Evolutionary conservation across 2,329 filamentous ascomycete species (phyloP).

Genomic region (Xylariaceae sp.): DNA sequence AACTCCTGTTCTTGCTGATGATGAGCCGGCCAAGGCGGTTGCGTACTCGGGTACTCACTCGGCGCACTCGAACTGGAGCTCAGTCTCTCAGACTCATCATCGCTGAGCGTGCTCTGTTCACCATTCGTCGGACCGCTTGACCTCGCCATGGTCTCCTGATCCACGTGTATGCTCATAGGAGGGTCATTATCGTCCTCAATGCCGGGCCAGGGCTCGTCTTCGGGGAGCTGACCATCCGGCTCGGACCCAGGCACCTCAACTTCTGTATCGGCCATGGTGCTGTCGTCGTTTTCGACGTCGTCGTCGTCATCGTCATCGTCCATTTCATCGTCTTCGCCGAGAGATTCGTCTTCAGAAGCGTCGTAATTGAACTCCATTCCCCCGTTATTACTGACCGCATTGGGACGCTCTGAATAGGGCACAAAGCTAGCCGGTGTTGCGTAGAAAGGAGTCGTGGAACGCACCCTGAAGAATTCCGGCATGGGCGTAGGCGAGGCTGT

Average conservation of each 20-base stretch:
- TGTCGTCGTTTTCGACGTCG: constrained; percentile 27
- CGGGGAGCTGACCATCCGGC: constrained; percentile 32
- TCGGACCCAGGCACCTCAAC: constrained; percentile 26
- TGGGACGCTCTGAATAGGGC: constrained; percentile 34
- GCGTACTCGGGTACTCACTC: constrained; percentile 30
- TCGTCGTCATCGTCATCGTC: constrained; percentile 31
- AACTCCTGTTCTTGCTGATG: constrained; percentile 19
- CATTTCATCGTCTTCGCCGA: constrained; percentile 18
- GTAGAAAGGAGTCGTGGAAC: constrained; percentile 57
- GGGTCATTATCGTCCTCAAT: constrained; percentile 56
- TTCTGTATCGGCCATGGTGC: constrained; percentile 30
- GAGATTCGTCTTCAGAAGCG: too few species aligned
- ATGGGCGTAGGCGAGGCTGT: constrained; percentile 42
- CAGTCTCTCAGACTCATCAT: constrained; percentile 17
- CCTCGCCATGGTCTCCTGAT: constrained; percentile 28
- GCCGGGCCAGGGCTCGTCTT: constrained; percentile 54
- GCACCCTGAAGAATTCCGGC: constrained; percentile 32
- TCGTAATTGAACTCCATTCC: constrained; percentile 25
- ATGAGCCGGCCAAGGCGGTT: constrained; percentile 23
- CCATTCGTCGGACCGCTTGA: constrained; percentile 15
- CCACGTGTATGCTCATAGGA: constrained; percentile 24
- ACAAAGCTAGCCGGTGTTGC: constrained; percentile 68
- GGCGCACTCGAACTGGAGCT: constrained; percentile 28
- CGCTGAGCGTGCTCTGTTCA: constrained; percentile 11
- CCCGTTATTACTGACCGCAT: constrained; percentile 30